A percentile compares a stretch with the other conserved stretches of the same genome.
phyloP scores from a whole-genome alignment of 2,329 filamentous ascomycete genomes.

The Didymellaceae sp. region DNA sequence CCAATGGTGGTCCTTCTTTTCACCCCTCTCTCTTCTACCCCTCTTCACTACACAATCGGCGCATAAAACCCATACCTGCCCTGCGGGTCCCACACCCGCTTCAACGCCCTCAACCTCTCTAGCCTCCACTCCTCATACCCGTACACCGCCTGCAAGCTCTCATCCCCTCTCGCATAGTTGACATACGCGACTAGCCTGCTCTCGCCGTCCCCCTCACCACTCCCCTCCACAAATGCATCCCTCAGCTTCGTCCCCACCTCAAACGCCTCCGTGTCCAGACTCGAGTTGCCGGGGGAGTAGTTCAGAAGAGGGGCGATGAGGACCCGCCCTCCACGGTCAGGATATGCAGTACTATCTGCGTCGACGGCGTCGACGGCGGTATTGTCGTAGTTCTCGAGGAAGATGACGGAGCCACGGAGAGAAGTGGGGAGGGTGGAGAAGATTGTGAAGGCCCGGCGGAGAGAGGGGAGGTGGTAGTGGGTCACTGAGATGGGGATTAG shows the following conservation, averaged over 20 bases:
- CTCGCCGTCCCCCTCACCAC: too few relatives aligned
- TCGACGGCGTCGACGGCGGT: slow-evolving; percentile 23
- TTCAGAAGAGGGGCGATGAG: slow-evolving; percentile 4
- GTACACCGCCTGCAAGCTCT: slow-evolving; percentile 40
- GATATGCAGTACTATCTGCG: slow-evolving; percentile 27
- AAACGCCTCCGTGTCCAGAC: neutral
- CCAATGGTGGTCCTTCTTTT: too few relatives aligned
- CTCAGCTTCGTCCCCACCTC: neutral
- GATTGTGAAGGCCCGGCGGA: slow-evolving; percentile 1
- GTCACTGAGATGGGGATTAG: neutral
- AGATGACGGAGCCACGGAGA: slow-evolving; percentile 11
- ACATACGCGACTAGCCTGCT: slow-evolving; percentile 33
- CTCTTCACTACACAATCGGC: slow-evolving; percentile 22
- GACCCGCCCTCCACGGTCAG: slow-evolving; percentile 23
- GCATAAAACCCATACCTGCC: slow-evolving; percentile 38
- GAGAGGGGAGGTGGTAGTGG: neutral
- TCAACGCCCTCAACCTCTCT: slow-evolving; percentile 40
- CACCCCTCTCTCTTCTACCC: too few relatives aligned
- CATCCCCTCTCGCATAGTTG: slow-evolving; percentile 44
- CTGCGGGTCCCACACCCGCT: slow-evolving; percentile 44
- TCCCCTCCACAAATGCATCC: neutral
- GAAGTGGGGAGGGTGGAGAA: neutral
- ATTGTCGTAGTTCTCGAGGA: slow-evolving; percentile 28
- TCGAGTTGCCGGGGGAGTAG: slow-evolving; percentile 1
- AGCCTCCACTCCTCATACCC: slow-evolving; percentile 45